Conservation (phyloP, 2,329 filamentous ascomycete genomes). For the Aspergillus pseudonomiae region DNA sequence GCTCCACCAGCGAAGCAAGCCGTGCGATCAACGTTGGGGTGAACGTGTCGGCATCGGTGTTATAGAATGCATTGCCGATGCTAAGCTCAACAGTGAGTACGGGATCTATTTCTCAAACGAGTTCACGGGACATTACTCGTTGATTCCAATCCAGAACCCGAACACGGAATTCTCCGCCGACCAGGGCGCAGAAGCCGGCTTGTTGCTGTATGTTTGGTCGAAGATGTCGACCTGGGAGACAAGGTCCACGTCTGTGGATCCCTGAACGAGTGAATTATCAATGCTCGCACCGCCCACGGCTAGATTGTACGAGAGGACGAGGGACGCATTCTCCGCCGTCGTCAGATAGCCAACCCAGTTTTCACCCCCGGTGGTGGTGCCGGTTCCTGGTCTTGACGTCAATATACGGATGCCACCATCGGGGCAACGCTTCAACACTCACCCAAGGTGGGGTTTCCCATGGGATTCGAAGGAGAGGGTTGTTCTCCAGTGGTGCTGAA, state of each 20-base stretch:
- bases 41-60: conserved; percentile 30
- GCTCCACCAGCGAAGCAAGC: conserved; percentile 48
- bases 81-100: conserved; percentile 15
- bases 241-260: conserved; percentile 54
- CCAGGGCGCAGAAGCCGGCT: conserved; percentile 31
- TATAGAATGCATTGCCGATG: conserved; percentile 34
- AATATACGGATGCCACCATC: neutral
- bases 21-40: conserved; percentile 45
- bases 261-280: conserved; percentile 55
- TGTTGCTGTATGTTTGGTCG: conserved; percentile 44
- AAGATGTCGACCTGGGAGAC: conserved; percentile 51
- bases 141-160: conserved; percentile 40
- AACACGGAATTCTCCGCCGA: conserved; percentile 30
- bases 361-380: conserved; percentile 53
- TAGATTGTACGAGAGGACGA: conserved; percentile 57
- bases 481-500: conserved; percentile 58
- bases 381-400: conserved; percentile 43
- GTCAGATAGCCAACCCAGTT: conserved; percentile 59
- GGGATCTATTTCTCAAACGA: too few relatives aligned
- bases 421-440: neutral
- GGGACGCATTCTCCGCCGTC: conserved; percentile 50
- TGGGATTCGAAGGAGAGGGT: conserved; percentile 57
- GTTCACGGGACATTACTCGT: conserved; percentile 29
- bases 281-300: conserved; percentile 59
- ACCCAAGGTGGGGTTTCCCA: conserved; percentile 60